Percentiles rank a stretch among this genome's conserved stretches.
These are phyloP conservation scores for Stephania yunnanensis DNA, from an alignment of 164 flowering plant genomes.

Conservation along the genomic window DNA sequence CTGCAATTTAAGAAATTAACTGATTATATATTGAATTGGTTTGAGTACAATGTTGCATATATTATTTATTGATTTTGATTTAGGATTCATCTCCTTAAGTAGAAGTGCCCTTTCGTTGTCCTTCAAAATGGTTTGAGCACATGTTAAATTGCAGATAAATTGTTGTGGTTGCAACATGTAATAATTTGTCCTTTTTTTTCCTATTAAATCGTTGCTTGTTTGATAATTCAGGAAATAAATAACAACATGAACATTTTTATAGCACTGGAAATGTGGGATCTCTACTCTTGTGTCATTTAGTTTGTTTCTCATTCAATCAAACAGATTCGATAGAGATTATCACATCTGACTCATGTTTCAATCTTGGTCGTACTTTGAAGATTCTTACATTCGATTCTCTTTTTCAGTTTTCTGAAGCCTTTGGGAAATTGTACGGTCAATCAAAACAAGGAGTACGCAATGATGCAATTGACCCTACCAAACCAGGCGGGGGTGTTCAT, in stretches of 20 bases:
- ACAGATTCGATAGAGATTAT: neutral
- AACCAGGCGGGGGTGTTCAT: conserved; percentile 56
- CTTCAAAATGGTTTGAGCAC: neutral
- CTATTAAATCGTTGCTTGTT: no score
- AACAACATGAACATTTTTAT: neutral
- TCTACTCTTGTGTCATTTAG: neutral
- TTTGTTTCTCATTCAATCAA: neutral
- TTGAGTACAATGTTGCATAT: neutral
- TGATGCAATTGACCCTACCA: conserved; percentile 59
- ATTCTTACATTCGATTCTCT: conserved; percentile 7
- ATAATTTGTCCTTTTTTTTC: no score
- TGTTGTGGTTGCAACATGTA: no score
- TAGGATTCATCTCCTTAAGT: neutral
- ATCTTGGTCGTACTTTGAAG: neutral
- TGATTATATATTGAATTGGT: neutral
- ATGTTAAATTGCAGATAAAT: neutral
- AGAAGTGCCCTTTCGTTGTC: neutral
- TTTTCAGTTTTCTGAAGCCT: conserved; percentile 81
- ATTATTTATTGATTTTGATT: neutral
- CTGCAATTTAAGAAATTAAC: neutral
- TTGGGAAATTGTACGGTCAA: conserved; percentile 93
- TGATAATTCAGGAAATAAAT: neutral
- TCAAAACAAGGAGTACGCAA: conserved; percentile 50
- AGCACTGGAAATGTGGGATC: neutral
- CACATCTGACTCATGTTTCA: neutral